These are phyloP conservation scores for Sphagnum fallax DNA, from an alignment of 228 moss, liverwort and hornwort genomes.

Conservation along the genomic window DNA sequence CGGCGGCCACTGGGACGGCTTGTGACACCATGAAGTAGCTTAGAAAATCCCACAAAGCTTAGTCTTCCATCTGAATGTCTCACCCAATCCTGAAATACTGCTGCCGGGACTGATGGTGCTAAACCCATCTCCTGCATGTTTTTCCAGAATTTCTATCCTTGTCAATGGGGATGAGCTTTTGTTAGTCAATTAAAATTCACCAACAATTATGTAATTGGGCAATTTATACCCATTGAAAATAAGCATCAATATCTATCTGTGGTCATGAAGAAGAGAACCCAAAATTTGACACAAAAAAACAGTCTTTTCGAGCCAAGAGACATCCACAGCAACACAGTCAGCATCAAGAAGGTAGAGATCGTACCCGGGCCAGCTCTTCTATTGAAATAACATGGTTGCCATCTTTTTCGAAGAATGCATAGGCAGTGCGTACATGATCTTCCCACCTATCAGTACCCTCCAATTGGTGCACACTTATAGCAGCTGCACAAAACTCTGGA, in stretches of 20 bases:
- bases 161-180: too few species aligned
- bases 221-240: too few species aligned
- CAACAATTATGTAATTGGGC: too few species aligned
- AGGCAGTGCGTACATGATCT: constrained; percentile 80
- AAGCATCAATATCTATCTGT: too few species aligned
- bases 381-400: constrained; percentile 75
- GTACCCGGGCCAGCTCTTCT: constrained; percentile 82
- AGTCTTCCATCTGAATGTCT: constrained; percentile 84
- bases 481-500: constrained; percentile 86
- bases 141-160: too few species aligned
- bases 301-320: not conserved
- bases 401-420: constrained; percentile 80
- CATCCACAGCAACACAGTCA: not conserved
- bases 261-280: not conserved
- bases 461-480: constrained; percentile 89
- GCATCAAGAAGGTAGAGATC: not conserved
- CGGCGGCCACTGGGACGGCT: constrained; percentile 25
- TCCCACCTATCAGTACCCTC: constrained; percentile 96
- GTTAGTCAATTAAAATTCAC: too few species aligned
- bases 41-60: constrained; percentile 89
- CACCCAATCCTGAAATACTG: constrained; percentile 91
- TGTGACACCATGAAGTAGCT: constrained; percentile 86
- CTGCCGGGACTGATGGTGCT: constrained; percentile 72
- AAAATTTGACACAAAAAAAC: not conserved
- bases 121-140: constrained; percentile 80